phyloP scores from a whole-genome alignment of 768 basidiomycete species.

The Trametes meyenii region DNA sequence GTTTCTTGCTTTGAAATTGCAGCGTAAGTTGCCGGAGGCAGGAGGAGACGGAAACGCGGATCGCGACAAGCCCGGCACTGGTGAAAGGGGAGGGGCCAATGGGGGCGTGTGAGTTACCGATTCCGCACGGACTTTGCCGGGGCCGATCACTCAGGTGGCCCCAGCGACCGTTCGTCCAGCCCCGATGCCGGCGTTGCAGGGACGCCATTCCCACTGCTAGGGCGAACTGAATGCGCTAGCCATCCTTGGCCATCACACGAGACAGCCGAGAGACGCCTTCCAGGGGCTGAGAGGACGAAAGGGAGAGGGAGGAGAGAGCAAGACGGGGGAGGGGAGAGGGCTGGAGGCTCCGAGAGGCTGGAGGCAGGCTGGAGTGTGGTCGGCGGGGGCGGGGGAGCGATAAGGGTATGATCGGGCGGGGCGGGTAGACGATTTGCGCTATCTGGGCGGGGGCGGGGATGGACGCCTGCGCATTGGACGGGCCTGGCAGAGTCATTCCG shows the following conservation, averaged over 20 bases:
- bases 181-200: neutral
- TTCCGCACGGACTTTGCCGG: neutral
- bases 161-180: neutral
- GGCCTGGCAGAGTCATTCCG: conserved; percentile 11
- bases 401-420: neutral
- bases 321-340: neutral
- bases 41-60: neutral
- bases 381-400: neutral
- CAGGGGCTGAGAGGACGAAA: neutral
- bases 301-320: neutral
- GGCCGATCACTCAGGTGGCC: conserved; percentile 12
- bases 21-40: neutral
- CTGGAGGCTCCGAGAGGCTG: neutral
- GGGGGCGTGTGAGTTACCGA: neutral
- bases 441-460: neutral
- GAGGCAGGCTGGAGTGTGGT: neutral
- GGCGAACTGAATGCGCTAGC: neutral
- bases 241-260: neutral
- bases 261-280: neutral
- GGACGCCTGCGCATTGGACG: neutral
- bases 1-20: no score
- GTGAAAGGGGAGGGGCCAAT: neutral
- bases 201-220: neutral
- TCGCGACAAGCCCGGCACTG: no score
- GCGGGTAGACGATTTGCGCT: conserved; percentile 3